Conservation (phyloP, 768 basidiomycete genomes). For the Xerocomus brunneocitrinus region DNA sequence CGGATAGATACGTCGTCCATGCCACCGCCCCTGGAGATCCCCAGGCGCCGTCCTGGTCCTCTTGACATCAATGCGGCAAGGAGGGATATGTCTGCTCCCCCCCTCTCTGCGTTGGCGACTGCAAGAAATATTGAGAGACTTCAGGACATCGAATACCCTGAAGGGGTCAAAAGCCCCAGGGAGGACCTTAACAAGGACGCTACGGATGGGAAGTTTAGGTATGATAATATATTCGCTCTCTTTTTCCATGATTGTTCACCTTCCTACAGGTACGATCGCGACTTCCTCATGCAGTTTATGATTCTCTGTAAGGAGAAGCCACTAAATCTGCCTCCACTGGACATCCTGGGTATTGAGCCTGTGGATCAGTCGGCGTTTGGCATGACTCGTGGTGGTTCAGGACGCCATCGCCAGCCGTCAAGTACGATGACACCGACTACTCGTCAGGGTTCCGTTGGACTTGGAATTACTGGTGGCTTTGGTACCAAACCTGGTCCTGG, state of each 20-base stretch:
- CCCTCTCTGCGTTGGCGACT: constrained; percentile 64
- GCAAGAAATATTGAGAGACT: constrained; percentile 87
- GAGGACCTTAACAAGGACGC: constrained; percentile 81
- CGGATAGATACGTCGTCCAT: constrained; percentile 60
- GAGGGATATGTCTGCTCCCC: constrained; percentile 31
- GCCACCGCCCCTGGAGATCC: constrained; percentile 38
- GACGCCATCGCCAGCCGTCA: constrained; percentile 49
- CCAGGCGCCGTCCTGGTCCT: constrained; percentile 58
- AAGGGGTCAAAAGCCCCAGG: constrained; percentile 75
- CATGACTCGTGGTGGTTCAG: constrained; percentile 61
- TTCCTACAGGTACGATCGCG: constrained; percentile 82
- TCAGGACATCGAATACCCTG: constrained; percentile 71
- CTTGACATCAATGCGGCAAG: constrained; percentile 62
- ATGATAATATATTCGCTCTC: constrained; percentile 4
- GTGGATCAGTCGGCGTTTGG: constrained; percentile 47
- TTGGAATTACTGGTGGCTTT: constrained; percentile 34
- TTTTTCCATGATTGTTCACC: constrained; percentile 4
- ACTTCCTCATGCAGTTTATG: constrained; percentile 98
- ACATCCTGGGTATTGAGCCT: constrained; percentile 87
- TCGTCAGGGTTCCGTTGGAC: constrained; percentile 49
- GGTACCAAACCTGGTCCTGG: constrained; percentile 28
- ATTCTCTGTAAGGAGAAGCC: constrained; percentile 92
- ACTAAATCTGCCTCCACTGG: constrained; percentile 81
- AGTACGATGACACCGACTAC: constrained; percentile 39
- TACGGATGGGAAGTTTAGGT: constrained; percentile 89